These are phyloP conservation scores for Pezicula rhizophila DNA, from an alignment of 2,329 filamentous ascomycete species.

Conservation along the genomic window DNA sequence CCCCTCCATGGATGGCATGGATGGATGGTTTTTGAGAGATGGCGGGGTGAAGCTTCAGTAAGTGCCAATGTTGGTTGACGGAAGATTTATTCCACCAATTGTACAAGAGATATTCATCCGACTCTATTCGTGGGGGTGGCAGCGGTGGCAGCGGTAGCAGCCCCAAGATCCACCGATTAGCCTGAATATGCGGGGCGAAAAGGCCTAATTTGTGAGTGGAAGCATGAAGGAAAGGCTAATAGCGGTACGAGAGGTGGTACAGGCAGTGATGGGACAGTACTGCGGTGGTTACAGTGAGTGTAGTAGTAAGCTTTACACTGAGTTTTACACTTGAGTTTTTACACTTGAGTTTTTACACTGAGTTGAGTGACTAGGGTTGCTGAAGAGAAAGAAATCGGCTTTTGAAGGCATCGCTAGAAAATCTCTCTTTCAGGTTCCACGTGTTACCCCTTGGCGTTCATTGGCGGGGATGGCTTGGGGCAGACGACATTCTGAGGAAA, in stretches of 20 bases:
- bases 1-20: no score
- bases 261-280: not conserved
- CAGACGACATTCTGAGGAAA: not conserved
- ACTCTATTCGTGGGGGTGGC: not conserved
- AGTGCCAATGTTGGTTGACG: conserved; percentile 4
- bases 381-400: not conserved
- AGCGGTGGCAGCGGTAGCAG: no score
- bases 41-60: not conserved
- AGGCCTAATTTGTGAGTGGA: not conserved
- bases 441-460: not conserved
- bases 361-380: no score
- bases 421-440: no score
- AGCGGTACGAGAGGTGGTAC: no score
- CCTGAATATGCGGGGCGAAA: not conserved
- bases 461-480: not conserved
- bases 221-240: no score
- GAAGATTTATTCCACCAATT: conserved; percentile 18
- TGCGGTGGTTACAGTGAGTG: not conserved
- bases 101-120: conserved; percentile 3
- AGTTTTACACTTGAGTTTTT: no score
- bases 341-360: no score
- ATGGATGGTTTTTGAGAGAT: not conserved
- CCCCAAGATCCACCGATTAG: not conserved
- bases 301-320: no score
- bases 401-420: not conserved